Percentiles rank a stretch among this genome's conserved stretches.
These are phyloP conservation scores for Pichia sp. DNA, from an alignment of 1,139 yeast species.

Conservation along the genomic window DNA sequence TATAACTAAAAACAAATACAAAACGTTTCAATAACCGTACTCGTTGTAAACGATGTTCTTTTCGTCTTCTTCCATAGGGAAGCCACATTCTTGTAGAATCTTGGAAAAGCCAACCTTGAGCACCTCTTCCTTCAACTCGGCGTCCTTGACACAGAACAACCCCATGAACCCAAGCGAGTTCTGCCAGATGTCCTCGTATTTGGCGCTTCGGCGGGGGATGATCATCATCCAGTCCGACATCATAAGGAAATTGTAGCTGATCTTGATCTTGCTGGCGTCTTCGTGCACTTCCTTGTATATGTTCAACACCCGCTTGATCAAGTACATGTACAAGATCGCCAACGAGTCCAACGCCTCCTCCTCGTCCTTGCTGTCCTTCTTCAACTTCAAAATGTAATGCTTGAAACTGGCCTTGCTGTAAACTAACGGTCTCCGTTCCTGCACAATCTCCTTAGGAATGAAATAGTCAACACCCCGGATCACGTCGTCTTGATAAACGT, in stretches of 20 bases:
- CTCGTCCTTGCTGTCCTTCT: conserved; percentile 37
- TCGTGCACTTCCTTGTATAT: conserved; percentile 52
- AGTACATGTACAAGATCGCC: conserved; percentile 63
- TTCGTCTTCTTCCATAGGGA: conserved; percentile 49
- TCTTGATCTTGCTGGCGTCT: conserved; percentile 19
- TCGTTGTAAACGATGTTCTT: conserved; percentile 40
- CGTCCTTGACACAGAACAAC: conserved; percentile 69
- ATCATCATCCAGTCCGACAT: conserved; percentile 81
- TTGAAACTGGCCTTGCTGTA: conserved; percentile 70
- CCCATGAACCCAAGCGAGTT: conserved; percentile 86
- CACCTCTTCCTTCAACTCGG: conserved; percentile 46
- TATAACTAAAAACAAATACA: not conserved
- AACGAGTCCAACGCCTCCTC: conserved; percentile 52
- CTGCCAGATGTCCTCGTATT: conserved; percentile 47
- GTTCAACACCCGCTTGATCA: conserved; percentile 70
- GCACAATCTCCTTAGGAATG: conserved; percentile 44
- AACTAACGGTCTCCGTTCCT: conserved; percentile 57
- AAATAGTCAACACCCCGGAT: conserved; percentile 47
- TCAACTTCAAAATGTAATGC: conserved; percentile 73
- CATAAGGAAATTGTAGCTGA: conserved; percentile 79
- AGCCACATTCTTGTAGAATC: conserved; percentile 61
- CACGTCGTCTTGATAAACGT: conserved; percentile 59
- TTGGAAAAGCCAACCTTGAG: conserved; percentile 42
- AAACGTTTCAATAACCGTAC: conserved; percentile 40
- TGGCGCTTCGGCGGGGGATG: conserved; percentile 67